Percentiles rank a stretch among this genome's conserved stretches.
Evolutionary conservation across 257 asterid genomes (phyloP).

Genomic region (Nicotiana sylvestris): DNA sequence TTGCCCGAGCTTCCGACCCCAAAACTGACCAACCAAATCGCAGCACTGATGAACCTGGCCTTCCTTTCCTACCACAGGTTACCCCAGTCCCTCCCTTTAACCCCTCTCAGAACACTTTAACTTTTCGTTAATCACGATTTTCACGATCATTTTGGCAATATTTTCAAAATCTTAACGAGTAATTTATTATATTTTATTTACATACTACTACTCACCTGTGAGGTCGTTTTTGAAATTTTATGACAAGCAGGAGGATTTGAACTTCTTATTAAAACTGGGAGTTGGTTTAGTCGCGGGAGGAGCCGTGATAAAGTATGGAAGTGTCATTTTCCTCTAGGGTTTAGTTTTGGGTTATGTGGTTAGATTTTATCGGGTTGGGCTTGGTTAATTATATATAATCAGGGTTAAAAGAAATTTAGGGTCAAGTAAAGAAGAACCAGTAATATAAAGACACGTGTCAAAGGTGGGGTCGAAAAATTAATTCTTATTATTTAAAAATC

Average conservation of each 20-base stretch:
- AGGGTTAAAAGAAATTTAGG: too few species aligned
- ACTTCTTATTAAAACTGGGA: constrained; percentile 51
- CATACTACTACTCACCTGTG: background rate
- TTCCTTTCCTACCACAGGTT: constrained; percentile 25
- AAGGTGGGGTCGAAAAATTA: too few species aligned
- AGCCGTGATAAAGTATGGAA: constrained; percentile 64
- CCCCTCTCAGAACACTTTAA: too few species aligned
- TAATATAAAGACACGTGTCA: too few species aligned
- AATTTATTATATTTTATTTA: background rate
- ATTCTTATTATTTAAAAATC: too few species aligned
- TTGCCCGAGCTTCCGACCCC: constrained; percentile 22
- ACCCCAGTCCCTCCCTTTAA: background rate
- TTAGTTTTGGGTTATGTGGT: too few species aligned
- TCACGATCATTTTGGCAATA: background rate
- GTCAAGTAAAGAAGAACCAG: too few species aligned
- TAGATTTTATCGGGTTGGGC: too few species aligned
- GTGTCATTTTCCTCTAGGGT: constrained; percentile 30
- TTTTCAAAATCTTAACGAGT: background rate
- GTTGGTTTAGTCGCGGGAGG: constrained; percentile 56
- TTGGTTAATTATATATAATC: too few species aligned
- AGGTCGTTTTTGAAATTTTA: background rate
- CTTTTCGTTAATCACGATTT: too few species aligned
- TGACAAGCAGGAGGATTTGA: constrained; percentile 43
- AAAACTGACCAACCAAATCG: constrained; percentile 16
- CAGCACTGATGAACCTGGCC: background rate